Conservation (phyloP, 495 filamentous ascomycete species). For the Trichoderma virens region DNA sequence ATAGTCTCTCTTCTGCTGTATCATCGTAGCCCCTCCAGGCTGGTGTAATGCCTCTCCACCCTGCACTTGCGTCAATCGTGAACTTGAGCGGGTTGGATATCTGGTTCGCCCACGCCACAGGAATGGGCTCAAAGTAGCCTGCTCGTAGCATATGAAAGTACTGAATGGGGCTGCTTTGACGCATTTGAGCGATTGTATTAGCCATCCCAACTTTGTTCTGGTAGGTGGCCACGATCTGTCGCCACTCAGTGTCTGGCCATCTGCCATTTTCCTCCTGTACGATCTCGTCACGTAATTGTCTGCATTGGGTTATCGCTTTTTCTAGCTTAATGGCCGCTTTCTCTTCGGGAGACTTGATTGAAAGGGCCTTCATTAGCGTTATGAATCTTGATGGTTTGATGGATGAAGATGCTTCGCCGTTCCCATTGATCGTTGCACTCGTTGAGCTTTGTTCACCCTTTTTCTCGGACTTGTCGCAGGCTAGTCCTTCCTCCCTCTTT, state of each 20-base stretch:
- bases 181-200: constrained; percentile 31
- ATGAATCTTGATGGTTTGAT: constrained; percentile 21
- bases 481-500: background rate
- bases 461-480: background rate
- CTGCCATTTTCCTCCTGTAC: constrained; percentile 33
- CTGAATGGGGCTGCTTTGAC: constrained; percentile 29
- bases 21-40: constrained; percentile 41
- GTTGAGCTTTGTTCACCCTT: background rate
- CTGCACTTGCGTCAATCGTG: constrained; percentile 32
- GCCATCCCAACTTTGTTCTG: constrained; percentile 36
- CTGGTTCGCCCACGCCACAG: constrained; percentile 33
- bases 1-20: constrained; percentile 40
- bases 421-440: background rate
- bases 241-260: constrained; percentile 33
- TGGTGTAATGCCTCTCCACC: constrained; percentile 43
- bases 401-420: background rate
- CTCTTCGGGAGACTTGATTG: constrained; percentile 31
- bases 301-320: constrained; percentile 11
- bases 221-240: constrained; percentile 30
- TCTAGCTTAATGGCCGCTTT: constrained; percentile 16
- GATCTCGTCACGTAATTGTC: constrained; percentile 27
- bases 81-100: constrained; percentile 39
- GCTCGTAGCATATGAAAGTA: constrained; percentile 41
- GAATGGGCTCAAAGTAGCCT: constrained; percentile 44
- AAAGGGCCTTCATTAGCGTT: constrained; percentile 29